Percentiles rank a stretch among this genome's conserved stretches.
These are phyloP conservation scores for Ploettnerulaceae sp. DNA, from an alignment of 2,329 filamentous ascomycete species.

Conservation along the genomic window DNA sequence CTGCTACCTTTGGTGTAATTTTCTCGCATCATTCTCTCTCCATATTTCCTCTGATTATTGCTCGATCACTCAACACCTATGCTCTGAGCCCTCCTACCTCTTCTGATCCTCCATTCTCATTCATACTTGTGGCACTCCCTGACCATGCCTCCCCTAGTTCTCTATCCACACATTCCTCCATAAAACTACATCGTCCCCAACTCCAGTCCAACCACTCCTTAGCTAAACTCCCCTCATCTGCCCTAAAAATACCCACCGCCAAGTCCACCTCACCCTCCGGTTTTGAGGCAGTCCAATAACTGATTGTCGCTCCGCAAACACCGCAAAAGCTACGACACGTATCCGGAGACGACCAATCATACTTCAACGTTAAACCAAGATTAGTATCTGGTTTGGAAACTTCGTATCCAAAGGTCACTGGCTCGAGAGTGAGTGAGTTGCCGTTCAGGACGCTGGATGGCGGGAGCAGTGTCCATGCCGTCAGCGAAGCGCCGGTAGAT, in stretches of 20 bases:
- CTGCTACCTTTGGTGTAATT: too few species aligned
- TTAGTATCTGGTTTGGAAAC: not conserved
- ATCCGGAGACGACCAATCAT: constrained; percentile 11
- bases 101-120: not conserved
- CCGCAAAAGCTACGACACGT: constrained; percentile 10
- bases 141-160: constrained; percentile 9
- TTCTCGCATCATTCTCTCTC: too few species aligned
- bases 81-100: not conserved
- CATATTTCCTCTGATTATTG: too few species aligned
- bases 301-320: constrained; percentile 7
- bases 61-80: not conserved
- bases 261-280: constrained; percentile 13
- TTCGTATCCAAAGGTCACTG: not conserved
- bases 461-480: constrained; percentile 7
- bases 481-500: constrained; percentile 8
- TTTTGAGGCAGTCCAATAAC: constrained; percentile 6
- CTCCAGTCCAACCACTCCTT: constrained; percentile 13
- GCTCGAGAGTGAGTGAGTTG: not conserved
- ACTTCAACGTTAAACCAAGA: constrained; percentile 2
- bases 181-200: constrained; percentile 12
- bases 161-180: constrained; percentile 9
- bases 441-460: constrained; percentile 7
- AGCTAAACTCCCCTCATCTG: constrained; percentile 13
- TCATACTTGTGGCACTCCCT: constrained; percentile 9
- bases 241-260: constrained; percentile 11